A percentile compares a stretch with the other conserved stretches of the same genome.
These are phyloP conservation scores for Viola pubescens DNA, from an alignment of 441 rosid species.

Conservation along the genomic window DNA sequence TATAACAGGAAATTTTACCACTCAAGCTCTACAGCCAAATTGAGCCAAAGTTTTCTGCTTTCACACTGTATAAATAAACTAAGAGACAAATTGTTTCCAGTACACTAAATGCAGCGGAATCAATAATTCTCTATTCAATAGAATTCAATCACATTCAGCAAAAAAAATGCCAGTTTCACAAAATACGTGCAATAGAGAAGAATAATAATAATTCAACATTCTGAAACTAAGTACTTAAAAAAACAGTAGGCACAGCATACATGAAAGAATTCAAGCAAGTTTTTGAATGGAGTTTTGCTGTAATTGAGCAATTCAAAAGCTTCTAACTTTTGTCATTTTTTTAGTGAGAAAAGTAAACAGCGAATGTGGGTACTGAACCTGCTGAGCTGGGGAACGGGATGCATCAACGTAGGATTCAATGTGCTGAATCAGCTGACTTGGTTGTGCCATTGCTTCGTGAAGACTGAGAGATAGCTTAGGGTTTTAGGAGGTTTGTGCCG, in stretches of 20 bases:
- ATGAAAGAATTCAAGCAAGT: background rate
- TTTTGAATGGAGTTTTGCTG: background rate
- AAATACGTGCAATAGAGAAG: background rate
- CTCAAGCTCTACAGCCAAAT: background rate
- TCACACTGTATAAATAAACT: background rate
- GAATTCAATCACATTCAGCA: background rate
- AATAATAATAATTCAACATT: background rate
- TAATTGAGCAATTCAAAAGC: background rate
- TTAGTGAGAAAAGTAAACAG: background rate
- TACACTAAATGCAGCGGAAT: background rate
- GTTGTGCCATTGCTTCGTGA: slow-evolving; percentile 35
- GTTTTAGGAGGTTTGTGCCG: slow-evolving; percentile 14
- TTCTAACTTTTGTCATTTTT: background rate
- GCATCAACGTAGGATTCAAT: slow-evolving; percentile 64
- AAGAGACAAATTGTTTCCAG: background rate
- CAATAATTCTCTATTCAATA: slow-evolving; percentile 1
- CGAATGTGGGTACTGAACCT: slow-evolving; percentile 32
- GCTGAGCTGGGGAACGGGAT: slow-evolving; percentile 47
- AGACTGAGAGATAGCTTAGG: slow-evolving; percentile 6
- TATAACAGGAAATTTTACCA: too few species aligned
- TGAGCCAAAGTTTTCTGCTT: background rate
- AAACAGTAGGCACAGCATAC: too few species aligned
- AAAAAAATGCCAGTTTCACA: background rate
- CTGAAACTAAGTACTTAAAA: background rate
- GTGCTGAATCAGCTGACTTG: slow-evolving; percentile 43